Evolutionary conservation across 23 red algal genomes (phyloP).

Genomic region (Pyropia yezoensis): DNA sequence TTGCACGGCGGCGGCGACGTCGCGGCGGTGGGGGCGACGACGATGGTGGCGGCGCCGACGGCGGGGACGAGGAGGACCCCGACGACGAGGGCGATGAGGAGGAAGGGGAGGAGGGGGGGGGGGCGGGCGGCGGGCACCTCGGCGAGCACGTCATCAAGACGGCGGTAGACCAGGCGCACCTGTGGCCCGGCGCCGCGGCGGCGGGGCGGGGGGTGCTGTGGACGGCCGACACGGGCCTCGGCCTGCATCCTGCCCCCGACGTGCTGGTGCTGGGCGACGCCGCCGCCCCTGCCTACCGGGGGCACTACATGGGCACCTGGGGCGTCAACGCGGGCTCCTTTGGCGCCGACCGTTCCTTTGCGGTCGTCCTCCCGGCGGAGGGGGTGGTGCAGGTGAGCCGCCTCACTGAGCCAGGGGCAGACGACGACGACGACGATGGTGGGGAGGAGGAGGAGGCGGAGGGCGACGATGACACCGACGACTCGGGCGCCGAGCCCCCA

Average conservation of each 20-base stretch:
- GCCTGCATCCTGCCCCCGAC: constrained; percentile 59
- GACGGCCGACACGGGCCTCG: constrained; percentile 55
- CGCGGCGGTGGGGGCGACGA: background rate
- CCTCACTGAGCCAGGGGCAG: no score
- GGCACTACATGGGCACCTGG: constrained; percentile 24
- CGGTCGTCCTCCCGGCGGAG: constrained; percentile 45
- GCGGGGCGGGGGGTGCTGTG: constrained; percentile 52
- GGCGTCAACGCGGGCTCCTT: constrained; percentile 65
- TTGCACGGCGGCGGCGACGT: constrained; percentile 36
- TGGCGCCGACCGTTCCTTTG: constrained; percentile 53
- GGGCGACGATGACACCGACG: no score
- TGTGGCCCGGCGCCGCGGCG: constrained; percentile 52
- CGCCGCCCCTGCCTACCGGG: constrained; percentile 33
- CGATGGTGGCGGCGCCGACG: background rate
- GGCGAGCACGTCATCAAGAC: constrained; percentile 63
- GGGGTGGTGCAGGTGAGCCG: constrained; percentile 11
- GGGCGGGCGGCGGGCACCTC: constrained; percentile 5
- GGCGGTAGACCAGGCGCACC: constrained; percentile 63
- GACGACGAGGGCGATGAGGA: no score
- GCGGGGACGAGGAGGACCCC: no score
- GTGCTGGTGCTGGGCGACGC: constrained; percentile 56
- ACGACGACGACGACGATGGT: no score
- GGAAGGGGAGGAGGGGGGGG: background rate
- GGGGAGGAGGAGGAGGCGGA: no score
- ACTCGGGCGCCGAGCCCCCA: no score